These are phyloP conservation scores for Populus ilicifolia DNA, from an alignment of 345 rosid genomes.

Conservation along the genomic window DNA sequence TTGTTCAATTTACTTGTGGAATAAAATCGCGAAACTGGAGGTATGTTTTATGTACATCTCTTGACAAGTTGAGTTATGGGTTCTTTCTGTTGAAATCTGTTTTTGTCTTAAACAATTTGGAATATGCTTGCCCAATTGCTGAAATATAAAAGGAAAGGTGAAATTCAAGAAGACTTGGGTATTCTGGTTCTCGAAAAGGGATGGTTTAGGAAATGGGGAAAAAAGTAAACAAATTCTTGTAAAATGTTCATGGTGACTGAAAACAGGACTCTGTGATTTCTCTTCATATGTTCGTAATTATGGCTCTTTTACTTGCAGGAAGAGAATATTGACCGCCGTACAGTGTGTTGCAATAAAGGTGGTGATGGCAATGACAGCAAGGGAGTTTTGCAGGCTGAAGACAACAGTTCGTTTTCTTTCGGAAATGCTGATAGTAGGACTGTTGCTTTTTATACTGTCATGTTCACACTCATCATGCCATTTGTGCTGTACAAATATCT, in stretches of 20 bases:
- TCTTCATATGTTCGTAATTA: conserved; percentile 4
- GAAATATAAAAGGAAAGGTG: background rate
- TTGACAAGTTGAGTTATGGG: background rate
- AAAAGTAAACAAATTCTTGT: no score
- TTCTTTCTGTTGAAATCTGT: background rate
- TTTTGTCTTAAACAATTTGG: background rate
- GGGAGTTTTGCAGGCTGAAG: conserved; percentile 31
- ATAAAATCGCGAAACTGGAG: conserved; percentile 54
- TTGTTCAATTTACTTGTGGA: conserved; percentile 46
- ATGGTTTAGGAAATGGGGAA: no score
- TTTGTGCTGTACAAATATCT: conserved; percentile 67
- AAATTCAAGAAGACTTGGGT: background rate
- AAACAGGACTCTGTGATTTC: background rate
- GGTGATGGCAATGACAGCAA: conserved; percentile 21
- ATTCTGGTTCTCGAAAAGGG: no score
- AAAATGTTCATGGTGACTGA: no score
- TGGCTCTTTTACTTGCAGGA: conserved; percentile 46
- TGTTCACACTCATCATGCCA: conserved; percentile 53
- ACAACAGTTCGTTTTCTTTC: conserved; percentile 26
- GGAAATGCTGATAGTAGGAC: conserved; percentile 49
- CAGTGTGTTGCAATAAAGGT: conserved; percentile 36
- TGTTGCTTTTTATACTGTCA: conserved; percentile 55
- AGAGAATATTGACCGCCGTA: conserved; percentile 50
- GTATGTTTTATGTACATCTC: conserved; percentile 27
- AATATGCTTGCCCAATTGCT: background rate